Conservation (phyloP, 2,329 filamentous ascomycete genomes). For the Delphinella strobiligena region DNA sequence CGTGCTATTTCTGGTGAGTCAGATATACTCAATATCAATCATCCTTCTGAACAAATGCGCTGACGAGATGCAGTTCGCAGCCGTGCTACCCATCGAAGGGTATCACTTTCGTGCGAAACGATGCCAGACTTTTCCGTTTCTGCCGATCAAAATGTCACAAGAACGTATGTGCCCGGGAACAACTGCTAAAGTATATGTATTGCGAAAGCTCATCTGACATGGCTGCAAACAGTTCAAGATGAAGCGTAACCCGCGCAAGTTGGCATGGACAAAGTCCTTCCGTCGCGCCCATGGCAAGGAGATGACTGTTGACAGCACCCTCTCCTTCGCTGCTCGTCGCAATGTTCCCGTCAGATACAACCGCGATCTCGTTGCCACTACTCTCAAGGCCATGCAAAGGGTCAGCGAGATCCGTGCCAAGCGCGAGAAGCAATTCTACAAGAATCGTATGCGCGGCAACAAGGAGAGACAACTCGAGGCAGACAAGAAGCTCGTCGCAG, state of each 20-base stretch:
- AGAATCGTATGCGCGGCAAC: slow-evolving; percentile 85
- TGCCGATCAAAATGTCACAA: slow-evolving; percentile 59
- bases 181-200: no score
- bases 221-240: slow-evolving; percentile 64
- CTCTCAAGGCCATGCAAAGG: slow-evolving; percentile 83
- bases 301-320: slow-evolving; percentile 87
- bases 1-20: slow-evolving; percentile 51
- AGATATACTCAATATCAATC: background rate
- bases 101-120: slow-evolving; percentile 57
- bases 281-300: slow-evolving; percentile 68
- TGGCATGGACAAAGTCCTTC: slow-evolving; percentile 95
- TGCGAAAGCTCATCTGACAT: slow-evolving; percentile 10
- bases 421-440: slow-evolving; percentile 87
- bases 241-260: slow-evolving; percentile 93
- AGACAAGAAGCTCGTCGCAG: slow-evolving; percentile 77
- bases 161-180: slow-evolving; percentile 26
- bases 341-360: slow-evolving; percentile 95
- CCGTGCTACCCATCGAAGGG: slow-evolving; percentile 54
- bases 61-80: slow-evolving; percentile 30
- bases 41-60: background rate
- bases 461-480: slow-evolving; percentile 66
- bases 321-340: slow-evolving; percentile 83
- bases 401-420: slow-evolving; percentile 72
- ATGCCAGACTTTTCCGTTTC: slow-evolving; percentile 54
- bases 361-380: slow-evolving; percentile 77